Evolutionary conservation across 192 early-diverging fungal species (phyloP).

Genomic region (Spizellomyces punctatus): DNA sequence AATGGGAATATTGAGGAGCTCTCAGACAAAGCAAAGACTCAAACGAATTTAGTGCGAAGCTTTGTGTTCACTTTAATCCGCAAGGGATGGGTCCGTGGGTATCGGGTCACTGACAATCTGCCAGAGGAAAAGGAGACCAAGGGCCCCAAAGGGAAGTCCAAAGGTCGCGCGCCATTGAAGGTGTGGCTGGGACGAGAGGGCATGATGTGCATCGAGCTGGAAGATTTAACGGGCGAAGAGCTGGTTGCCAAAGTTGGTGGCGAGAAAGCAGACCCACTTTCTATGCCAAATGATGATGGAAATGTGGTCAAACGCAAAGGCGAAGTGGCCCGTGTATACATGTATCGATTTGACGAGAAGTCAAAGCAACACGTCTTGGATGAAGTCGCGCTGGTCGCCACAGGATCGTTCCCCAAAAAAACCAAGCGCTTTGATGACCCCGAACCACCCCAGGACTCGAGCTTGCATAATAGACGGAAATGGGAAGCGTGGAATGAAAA

Average conservation of each 20-base stretch:
- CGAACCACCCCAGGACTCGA: constrained; percentile 45
- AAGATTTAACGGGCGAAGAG: constrained; percentile 41
- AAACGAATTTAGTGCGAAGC: constrained; percentile 40
- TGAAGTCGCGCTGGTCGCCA: constrained; percentile 49
- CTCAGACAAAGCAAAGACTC: constrained; percentile 30
- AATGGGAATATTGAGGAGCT: constrained; percentile 52
- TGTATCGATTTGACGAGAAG: constrained; percentile 55
- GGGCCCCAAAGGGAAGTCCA: constrained; percentile 4
- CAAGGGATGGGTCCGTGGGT: constrained; percentile 43
- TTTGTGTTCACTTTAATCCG: constrained; percentile 53
- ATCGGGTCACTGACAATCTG: constrained; percentile 33
- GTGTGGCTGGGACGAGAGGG: constrained; percentile 52
- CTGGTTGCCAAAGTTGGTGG: constrained; percentile 35
- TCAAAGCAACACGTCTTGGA: constrained; percentile 43
- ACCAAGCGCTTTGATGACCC: constrained; percentile 37
- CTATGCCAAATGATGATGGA: constrained; percentile 3
- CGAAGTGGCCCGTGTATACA: constrained; percentile 42
- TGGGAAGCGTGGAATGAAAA: constrained; percentile 51
- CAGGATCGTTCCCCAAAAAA: constrained; percentile 40
- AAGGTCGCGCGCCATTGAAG: constrained; percentile 28
- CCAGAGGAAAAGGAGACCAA: not conserved
- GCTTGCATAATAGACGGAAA: constrained; percentile 42
- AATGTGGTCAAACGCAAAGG: constrained; percentile 7
- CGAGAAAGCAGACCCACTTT: not conserved
- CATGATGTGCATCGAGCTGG: constrained; percentile 45